Evolutionary conservation across 225 moss, liverwort and hornwort species (phyloP).

Genomic region (Climacium dendroides): DNA sequence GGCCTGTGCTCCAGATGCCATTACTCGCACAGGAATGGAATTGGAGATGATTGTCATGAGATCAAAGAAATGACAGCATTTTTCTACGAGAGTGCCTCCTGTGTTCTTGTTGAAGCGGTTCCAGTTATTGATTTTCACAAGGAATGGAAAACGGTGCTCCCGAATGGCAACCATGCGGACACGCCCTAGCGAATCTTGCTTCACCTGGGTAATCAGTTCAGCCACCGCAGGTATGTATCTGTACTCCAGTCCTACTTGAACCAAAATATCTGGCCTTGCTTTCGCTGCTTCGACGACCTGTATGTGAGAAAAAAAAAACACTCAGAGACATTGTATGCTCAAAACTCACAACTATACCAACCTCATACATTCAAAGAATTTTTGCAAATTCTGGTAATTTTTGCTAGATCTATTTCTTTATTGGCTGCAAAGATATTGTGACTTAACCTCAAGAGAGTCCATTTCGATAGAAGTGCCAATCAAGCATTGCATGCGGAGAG

Average conservation of each 20-base stretch:
- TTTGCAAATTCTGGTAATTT: not conserved
- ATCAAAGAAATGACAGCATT: constrained; percentile 91
- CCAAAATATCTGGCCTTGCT: constrained; percentile 56
- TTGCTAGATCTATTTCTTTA: not conserved
- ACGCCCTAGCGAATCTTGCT: constrained; percentile 29
- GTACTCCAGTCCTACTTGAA: constrained; percentile 88
- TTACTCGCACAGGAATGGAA: constrained; percentile 56
- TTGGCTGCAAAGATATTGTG: not conserved
- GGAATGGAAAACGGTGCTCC: constrained; percentile 84
- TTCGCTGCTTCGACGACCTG: constrained; percentile 66
- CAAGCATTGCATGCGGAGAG: not conserved
- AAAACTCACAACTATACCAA: not conserved
- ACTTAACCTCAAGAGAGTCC: not conserved
- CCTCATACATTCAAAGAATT: not conserved
- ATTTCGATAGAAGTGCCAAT: not conserved
- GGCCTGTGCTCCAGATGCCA: constrained; percentile 85
- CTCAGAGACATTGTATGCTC: not conserved
- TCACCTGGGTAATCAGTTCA: constrained; percentile 44
- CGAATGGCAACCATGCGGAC: constrained; percentile 74
- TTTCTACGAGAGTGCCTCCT: constrained; percentile 83
- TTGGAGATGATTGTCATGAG: constrained; percentile 67
- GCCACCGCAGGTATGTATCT: constrained; percentile 77
- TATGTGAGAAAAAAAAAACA: not conserved
- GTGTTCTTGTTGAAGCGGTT: constrained; percentile 79
- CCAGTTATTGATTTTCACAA: constrained; percentile 79